These are phyloP conservation scores for Raffaelea ambrosiae DNA, from an alignment of 2,329 filamentous ascomycete genomes.

Conservation along the genomic window DNA sequence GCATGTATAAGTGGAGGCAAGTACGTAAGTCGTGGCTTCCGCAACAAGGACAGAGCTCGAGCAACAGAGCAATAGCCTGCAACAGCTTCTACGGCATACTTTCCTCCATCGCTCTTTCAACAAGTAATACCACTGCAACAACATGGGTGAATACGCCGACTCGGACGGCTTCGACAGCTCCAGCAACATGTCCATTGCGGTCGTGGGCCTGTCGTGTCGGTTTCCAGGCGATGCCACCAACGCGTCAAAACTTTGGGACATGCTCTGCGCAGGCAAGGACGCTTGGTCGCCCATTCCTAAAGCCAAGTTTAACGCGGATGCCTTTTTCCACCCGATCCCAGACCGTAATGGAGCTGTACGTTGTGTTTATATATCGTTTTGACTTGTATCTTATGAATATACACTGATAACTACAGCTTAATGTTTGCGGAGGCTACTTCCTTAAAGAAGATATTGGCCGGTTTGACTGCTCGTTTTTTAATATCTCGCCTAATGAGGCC, in stretches of 20 bases:
- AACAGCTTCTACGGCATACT: no score
- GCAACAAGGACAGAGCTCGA: no score
- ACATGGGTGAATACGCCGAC: background rate
- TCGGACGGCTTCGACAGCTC: background rate
- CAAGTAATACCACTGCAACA: no score
- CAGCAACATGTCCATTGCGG: slow-evolving; percentile 13
- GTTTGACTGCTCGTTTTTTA: slow-evolving; percentile 60
- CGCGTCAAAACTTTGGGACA: slow-evolving; percentile 19
- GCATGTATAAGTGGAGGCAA: no score
- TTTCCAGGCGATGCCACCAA: slow-evolving; percentile 19
- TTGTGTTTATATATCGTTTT: no score
- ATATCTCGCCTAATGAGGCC: slow-evolving; percentile 59
- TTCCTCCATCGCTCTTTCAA: no score
- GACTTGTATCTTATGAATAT: no score
- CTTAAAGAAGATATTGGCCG: slow-evolving; percentile 3
- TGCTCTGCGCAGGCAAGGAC: slow-evolving; percentile 19
- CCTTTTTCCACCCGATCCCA: slow-evolving; percentile 21
- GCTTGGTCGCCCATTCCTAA: slow-evolving; percentile 17
- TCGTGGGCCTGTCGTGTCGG: slow-evolving; percentile 18
- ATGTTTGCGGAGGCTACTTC: slow-evolving; percentile 2
- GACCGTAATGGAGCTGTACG: slow-evolving; percentile 2
- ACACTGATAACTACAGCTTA: no score
- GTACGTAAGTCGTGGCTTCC: no score
- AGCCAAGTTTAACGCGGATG: slow-evolving; percentile 21
- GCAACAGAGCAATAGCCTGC: no score